Evolutionary conservation across 257 asterid genomes (phyloP).

Genomic region (Pogostemon cablin): DNA sequence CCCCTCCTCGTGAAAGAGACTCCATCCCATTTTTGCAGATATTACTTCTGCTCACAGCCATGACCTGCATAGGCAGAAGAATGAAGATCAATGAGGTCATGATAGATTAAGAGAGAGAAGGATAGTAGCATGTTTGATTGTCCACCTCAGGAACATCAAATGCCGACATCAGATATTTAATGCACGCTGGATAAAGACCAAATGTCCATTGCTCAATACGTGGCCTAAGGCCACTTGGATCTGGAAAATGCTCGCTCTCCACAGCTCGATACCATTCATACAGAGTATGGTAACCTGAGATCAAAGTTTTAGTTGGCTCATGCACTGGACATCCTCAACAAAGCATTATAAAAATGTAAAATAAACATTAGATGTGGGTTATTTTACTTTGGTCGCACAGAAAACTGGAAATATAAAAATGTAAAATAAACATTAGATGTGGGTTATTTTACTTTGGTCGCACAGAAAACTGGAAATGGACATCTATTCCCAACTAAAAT

Average conservation of each 20-base stretch:
- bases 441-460: not conserved
- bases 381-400: no score
- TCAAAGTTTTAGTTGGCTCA: slow-evolving; percentile 27
- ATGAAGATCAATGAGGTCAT: slow-evolving; percentile 3
- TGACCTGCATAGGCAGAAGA: slow-evolving; percentile 55
- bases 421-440: not conserved
- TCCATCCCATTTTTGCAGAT: slow-evolving; percentile 92
- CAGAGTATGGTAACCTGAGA: slow-evolving; percentile 88
- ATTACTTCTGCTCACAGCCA: slow-evolving; percentile 87
- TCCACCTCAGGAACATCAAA: slow-evolving; percentile 94
- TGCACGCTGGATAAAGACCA: slow-evolving; percentile 98
- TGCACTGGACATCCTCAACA: not conserved
- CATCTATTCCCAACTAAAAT: no score
- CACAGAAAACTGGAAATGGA: no score
- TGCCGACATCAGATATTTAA: slow-evolving; percentile 96
- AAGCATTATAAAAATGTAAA: not conserved
- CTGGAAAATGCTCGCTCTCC: slow-evolving; percentile 97
- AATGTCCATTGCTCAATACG: slow-evolving; percentile 97
- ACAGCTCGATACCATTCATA: slow-evolving; percentile 89
- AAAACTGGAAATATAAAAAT: no score
- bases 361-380: not conserved
- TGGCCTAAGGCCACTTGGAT: slow-evolving; percentile 91
- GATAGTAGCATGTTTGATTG: not conserved
- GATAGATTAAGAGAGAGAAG: slow-evolving; percentile 1
- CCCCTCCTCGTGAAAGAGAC: slow-evolving; percentile 79